Conservation (phyloP, 768 basidiomycete genomes). For the Tricholomella constricta region DNA sequence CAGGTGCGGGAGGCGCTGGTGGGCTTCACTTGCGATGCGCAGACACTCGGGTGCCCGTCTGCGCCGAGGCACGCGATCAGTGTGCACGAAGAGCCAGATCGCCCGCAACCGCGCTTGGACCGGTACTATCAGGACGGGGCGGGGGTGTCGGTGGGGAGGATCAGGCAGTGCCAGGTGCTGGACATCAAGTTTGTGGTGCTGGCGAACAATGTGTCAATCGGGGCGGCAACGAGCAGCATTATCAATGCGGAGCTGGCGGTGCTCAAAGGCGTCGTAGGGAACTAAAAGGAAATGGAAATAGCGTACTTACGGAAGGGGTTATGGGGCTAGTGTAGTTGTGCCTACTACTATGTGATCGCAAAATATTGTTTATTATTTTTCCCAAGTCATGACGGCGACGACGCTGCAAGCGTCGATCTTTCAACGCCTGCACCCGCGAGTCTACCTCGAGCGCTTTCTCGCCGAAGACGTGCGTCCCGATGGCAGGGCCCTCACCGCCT, state of each 20-base stretch:
- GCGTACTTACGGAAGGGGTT: background rate
- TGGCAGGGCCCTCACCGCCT: conserved; percentile 67
- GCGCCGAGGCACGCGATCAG: conserved; percentile 83
- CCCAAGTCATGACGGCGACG: conserved; percentile 9
- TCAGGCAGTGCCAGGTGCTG: conserved; percentile 87
- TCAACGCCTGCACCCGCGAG: conserved; percentile 85
- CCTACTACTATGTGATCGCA: too few relatives aligned
- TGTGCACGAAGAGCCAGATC: conserved; percentile 90
- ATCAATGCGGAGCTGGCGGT: conserved; percentile 98
- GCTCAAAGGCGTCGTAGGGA: conserved; percentile 52
- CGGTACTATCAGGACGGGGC: conserved; percentile 89
- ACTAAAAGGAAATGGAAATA: background rate
- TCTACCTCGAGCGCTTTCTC: conserved; percentile 87
- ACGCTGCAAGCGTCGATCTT: conserved; percentile 61
- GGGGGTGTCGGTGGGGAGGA: conserved; percentile 87
- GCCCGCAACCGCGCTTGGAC: conserved; percentile 94
- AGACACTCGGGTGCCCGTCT: conserved; percentile 75
- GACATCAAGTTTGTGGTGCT: conserved; percentile 96
- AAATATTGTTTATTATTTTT: background rate
- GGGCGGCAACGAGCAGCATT: conserved; percentile 95
- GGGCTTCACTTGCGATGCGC: conserved; percentile 75
- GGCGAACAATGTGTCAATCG: conserved; percentile 92
- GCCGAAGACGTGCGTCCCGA: conserved; percentile 80
- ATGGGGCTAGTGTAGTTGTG: too few relatives aligned
- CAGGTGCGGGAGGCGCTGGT: conserved; percentile 83